These are phyloP conservation scores for Penicillium ucsense DNA, from an alignment of 495 filamentous ascomycete genomes.

Conservation along the genomic window DNA sequence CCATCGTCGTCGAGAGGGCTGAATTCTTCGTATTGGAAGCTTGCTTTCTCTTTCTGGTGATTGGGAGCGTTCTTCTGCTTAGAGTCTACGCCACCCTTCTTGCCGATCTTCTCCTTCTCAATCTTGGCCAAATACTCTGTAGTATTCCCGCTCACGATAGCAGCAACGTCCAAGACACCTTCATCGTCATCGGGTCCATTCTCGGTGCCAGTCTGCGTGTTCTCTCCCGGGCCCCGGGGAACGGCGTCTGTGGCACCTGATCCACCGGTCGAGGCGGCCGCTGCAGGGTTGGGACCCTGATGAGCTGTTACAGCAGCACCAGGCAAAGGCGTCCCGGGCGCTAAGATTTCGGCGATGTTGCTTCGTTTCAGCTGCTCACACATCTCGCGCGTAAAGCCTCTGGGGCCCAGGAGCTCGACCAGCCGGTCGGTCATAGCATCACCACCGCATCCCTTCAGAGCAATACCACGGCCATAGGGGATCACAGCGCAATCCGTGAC, in stretches of 20 bases:
- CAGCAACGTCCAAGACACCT: slow-evolving; percentile 87
- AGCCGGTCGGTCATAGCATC: slow-evolving; percentile 80
- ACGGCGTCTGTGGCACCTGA: slow-evolving; percentile 23
- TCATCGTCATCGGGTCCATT: slow-evolving; percentile 53
- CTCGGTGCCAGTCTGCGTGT: slow-evolving; percentile 38
- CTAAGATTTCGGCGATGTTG: slow-evolving; percentile 78
- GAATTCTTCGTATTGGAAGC: slow-evolving; percentile 77
- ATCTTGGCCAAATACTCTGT: slow-evolving; percentile 83
- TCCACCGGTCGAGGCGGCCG: slow-evolving; percentile 45
- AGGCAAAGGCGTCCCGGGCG: slow-evolving; percentile 51
- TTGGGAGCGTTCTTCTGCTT: slow-evolving; percentile 67
- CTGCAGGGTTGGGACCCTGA: slow-evolving; percentile 51
- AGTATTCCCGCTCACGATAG: slow-evolving; percentile 88
- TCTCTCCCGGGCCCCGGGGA: slow-evolving; percentile 42
- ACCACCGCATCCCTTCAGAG: slow-evolving; percentile 66
- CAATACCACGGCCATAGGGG: slow-evolving; percentile 47
- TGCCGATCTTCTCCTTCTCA: slow-evolving; percentile 79
- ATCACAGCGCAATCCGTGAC: slow-evolving; percentile 68
- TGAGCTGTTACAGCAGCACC: slow-evolving; percentile 35
- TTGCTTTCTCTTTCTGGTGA: slow-evolving; percentile 61
- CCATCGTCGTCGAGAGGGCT: slow-evolving; percentile 43
- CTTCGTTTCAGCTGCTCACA: slow-evolving; percentile 92
- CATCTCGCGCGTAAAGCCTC: slow-evolving; percentile 75
- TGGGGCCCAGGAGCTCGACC: slow-evolving; percentile 52
- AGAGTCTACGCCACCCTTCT: slow-evolving; percentile 43